Conservation (phyloP, 768 basidiomycete genomes). For the Phlebiopsis flavidoalba region DNA sequence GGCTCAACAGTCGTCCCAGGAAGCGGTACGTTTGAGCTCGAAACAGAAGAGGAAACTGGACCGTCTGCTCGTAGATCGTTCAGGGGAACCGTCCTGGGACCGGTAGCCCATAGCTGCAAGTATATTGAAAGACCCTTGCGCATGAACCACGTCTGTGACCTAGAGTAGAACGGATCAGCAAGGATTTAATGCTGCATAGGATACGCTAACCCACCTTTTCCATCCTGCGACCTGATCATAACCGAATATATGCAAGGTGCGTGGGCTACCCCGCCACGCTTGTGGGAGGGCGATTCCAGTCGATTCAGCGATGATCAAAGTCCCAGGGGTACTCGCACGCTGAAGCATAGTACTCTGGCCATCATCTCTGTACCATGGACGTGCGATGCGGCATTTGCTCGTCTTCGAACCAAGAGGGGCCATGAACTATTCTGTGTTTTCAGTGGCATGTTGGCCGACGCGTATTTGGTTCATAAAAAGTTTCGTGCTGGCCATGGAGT, state of each 20-base stretch:
- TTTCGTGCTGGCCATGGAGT: neutral
- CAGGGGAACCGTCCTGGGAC: conserved; percentile 36
- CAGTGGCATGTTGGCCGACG: conserved; percentile 37
- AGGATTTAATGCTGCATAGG: too few species aligned
- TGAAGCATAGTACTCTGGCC: conserved; percentile 44
- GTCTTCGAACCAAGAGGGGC: conserved; percentile 47
- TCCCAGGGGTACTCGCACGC: conserved; percentile 42
- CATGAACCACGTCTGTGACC: conserved; percentile 55
- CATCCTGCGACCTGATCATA: conserved; percentile 49
- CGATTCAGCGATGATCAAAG: conserved; percentile 52
- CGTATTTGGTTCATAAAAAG: conserved; percentile 45
- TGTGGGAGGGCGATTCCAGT: conserved; percentile 44
- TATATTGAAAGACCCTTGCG: conserved; percentile 46
- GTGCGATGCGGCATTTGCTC: conserved; percentile 32
- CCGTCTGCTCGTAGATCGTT: conserved; percentile 26
- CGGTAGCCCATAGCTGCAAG: conserved; percentile 54
- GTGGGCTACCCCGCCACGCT: conserved; percentile 43
- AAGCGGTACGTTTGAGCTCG: conserved; percentile 27
- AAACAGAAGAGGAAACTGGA: conserved; percentile 22
- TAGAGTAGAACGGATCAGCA: too few species aligned
- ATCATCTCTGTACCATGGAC: conserved; percentile 33
- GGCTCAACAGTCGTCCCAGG: conserved; percentile 7
- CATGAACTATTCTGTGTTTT: conserved; percentile 45
- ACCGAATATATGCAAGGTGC: conserved; percentile 61
- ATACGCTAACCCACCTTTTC: too few species aligned